Evolutionary conservation across 1,284 basidiomycete genomes (phyloP).

Genomic region (Sporisorium iseilematis-ciliati): DNA sequence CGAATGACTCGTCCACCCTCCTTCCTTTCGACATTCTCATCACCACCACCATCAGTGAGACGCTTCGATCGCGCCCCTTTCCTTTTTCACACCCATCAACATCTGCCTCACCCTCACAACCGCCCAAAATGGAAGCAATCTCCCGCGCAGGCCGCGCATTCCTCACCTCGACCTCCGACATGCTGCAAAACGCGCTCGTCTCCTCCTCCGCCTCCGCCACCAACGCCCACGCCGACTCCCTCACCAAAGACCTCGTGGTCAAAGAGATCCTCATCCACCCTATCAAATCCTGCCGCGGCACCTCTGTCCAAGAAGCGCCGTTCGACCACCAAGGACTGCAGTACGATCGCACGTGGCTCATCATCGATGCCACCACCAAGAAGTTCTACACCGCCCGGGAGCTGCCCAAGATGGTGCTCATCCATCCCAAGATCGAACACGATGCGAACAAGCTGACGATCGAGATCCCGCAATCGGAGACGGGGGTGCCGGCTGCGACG

Average conservation of each 20-base stretch:
- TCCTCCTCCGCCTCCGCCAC: constrained; percentile 26
- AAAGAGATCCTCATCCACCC: constrained; percentile 57
- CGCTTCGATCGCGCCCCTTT: background rate
- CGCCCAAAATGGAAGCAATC: constrained; percentile 43
- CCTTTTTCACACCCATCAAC: background rate
- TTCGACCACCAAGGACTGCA: constrained; percentile 56
- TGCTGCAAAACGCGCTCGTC: constrained; percentile 45
- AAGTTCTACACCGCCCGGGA: constrained; percentile 64
- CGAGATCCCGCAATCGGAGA: constrained; percentile 53
- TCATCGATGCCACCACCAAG: constrained; percentile 55
- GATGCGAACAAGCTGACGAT: constrained; percentile 47
- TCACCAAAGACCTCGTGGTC: constrained; percentile 46
- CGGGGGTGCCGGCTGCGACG: constrained; percentile 27
- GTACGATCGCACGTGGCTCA: constrained; percentile 65
- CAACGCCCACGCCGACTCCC: constrained; percentile 38
- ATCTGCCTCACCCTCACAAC: background rate
- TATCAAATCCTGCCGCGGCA: constrained; percentile 64
- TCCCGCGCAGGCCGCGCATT: constrained; percentile 23
- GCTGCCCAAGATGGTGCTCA: constrained; percentile 63
- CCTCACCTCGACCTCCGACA: constrained; percentile 41
- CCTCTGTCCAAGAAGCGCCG: constrained; percentile 46
- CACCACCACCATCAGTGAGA: background rate
- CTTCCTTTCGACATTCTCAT: background rate
- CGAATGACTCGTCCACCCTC: constrained; percentile 3
- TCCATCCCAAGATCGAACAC: constrained; percentile 50